Evolutionary conservation across 1,284 basidiomycete species (phyloP), one percentile per base, ranked within the genome.

Genomic region (Fomitopsis schrenkii): DNA sequence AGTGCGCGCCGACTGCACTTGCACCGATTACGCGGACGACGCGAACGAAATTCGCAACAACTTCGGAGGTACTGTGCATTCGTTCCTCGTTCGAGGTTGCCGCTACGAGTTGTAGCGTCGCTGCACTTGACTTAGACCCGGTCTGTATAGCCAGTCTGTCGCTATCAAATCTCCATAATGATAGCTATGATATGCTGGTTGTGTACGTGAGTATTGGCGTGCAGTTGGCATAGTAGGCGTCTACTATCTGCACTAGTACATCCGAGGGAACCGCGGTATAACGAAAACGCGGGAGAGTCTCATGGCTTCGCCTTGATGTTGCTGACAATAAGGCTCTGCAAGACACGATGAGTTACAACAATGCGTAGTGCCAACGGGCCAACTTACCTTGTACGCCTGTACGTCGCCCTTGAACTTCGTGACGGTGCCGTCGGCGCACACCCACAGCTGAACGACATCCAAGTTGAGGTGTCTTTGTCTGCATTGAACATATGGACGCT

Each of bases 331-430:
- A 93, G 76, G 65, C 83, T 87, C 89, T 91, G 72, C 55, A 59
- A 59, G 61, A 19, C n/a, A 63, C 55, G 26, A 58, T n/a, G 7
- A 5, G 35, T 38, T 26, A 52, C 12, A 17, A 28, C 26, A 33
- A 5, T 6, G 5, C 7, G 48, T 6, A 19, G 7, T 38, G 19
- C 8, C 9, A 2, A 50, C 3, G 54, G 46, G 42, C 10, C 70
- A 68, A 69, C 82, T 68, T 62, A 87, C 90, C 90, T 98, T 98
- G 81, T 98, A 98, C 48, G 85, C 87, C 66, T 93, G 85, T 1
- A 98, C 96, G 70, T 97, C 94, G 55, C 95, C 95, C 72, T 79
- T 84, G 81, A 96, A 97, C 75, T 95, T 94, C 62, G 78, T 79
- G 22, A 95, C 92, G 1, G 87, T 89, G 35, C 86, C 88, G 69